A percentile compares a stretch with the other conserved stretches of the same genome.
These are phyloP conservation scores for Vitis hybrid DNA, from an alignment of 177 flowering plant genomes.

Conservation along the genomic window DNA sequence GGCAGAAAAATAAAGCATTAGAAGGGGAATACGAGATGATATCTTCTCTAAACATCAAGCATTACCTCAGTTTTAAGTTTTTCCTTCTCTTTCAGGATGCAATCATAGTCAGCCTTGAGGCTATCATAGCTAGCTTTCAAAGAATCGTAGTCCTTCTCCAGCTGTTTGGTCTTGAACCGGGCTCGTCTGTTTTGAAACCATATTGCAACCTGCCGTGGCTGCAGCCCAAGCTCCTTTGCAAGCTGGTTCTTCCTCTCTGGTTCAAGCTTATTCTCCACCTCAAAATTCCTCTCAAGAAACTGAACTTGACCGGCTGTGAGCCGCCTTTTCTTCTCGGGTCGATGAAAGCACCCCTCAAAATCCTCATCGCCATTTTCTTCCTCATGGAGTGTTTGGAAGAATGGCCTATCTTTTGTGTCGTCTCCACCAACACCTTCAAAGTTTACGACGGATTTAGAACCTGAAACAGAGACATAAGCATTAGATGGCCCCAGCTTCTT, in stretches of 20 bases:
- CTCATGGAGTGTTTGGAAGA: constrained; percentile 13
- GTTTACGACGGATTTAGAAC: constrained; percentile 20
- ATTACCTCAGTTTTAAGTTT: constrained; percentile 24
- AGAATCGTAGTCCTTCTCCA: constrained; percentile 37
- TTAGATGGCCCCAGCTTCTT: too few relatives aligned
- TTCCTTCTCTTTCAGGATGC: constrained; percentile 30
- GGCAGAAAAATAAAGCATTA: constrained; percentile 4
- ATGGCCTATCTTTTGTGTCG: constrained; percentile 4
- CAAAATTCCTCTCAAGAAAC: constrained; percentile 40
- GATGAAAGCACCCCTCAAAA: constrained; percentile 22
- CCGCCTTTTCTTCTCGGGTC: constrained; percentile 40
- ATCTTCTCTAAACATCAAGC: background rate
- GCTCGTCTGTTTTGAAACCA: constrained; percentile 51
- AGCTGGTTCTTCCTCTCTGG: constrained; percentile 41
- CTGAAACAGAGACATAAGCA: constrained; percentile 11
- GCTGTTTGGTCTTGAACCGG: constrained; percentile 40
- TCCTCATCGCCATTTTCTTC: constrained; percentile 29
- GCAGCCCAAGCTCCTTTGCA: constrained; percentile 39
- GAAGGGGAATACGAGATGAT: background rate
- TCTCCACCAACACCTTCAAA: constrained; percentile 17
- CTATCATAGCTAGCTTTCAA: constrained; percentile 29
- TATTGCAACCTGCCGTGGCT: constrained; percentile 42
- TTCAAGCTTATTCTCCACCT: constrained; percentile 42
- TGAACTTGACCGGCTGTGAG: constrained; percentile 30
- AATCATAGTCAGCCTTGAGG: constrained; percentile 37